These are phyloP conservation scores for Boletus sp. DNA, from an alignment of 1,284 basidiomycete species.

Conservation along the genomic window DNA sequence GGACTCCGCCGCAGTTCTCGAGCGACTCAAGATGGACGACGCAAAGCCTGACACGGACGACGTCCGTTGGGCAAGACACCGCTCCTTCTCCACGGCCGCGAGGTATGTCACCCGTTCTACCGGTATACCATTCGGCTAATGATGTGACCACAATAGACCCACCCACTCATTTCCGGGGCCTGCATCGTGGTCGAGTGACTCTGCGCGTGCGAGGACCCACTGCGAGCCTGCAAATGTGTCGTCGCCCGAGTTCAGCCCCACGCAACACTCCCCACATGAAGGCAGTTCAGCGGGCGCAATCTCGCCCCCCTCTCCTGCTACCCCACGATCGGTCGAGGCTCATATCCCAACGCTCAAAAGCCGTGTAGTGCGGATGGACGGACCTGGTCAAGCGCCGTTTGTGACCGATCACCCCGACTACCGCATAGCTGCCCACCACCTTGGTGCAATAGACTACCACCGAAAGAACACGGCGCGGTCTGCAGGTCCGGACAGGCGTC, in stretches of 20 bases:
- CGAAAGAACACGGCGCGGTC: constrained; percentile 23
- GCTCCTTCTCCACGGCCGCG: constrained; percentile 33
- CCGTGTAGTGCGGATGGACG: constrained; percentile 21
- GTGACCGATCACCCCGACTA: constrained; percentile 24
- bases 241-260: constrained; percentile 31
- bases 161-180: constrained; percentile 29
- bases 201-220: constrained; percentile 19
- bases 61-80: constrained; percentile 41
- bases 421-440: constrained; percentile 20
- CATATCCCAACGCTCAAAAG: constrained; percentile 22
- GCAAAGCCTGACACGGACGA: constrained; percentile 33
- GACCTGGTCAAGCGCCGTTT: constrained; percentile 14
- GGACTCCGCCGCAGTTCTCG: constrained; percentile 65
- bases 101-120: constrained; percentile 24
- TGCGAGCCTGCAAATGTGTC: constrained; percentile 22
- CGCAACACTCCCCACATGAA: constrained; percentile 34
- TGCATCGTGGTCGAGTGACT: constrained; percentile 32
- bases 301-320: constrained; percentile 53
- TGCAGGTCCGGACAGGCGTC: constrained; percentile 23
- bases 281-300: constrained; percentile 47
- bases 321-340: constrained; percentile 44
- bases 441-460: constrained; percentile 17
- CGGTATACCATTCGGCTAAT: constrained; percentile 12
- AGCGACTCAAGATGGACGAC: constrained; percentile 57
- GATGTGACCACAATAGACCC: constrained; percentile 18